Percentiles rank a stretch among this genome's conserved stretches.
Conservation (phyloP, 352 stramenopile species). For the Pythium utonaiense region DNA sequence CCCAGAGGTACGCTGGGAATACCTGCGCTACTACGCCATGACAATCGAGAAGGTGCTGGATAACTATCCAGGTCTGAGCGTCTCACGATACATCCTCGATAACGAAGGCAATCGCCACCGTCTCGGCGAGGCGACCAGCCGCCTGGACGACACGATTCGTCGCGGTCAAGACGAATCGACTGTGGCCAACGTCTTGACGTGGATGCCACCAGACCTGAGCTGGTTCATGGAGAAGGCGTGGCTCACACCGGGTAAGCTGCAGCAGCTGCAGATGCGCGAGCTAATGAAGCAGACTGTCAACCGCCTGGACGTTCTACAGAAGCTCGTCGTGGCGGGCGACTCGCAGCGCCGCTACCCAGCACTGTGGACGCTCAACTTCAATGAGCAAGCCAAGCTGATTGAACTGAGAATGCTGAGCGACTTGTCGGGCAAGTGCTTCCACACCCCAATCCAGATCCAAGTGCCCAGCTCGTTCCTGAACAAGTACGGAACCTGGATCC, state of each 20-base stretch:
- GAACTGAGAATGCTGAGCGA: slow-evolving; percentile 24
- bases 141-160: neutral
- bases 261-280: slow-evolving; percentile 14
- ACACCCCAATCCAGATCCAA: slow-evolving; percentile 20
- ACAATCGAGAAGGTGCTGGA: slow-evolving; percentile 20
- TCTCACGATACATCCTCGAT: slow-evolving; percentile 18
- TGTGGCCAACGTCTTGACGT: slow-evolving; percentile 12
- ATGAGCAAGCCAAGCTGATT: neutral
- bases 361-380: slow-evolving; percentile 28
- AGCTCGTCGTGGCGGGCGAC: slow-evolving; percentile 12
- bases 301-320: slow-evolving; percentile 13
- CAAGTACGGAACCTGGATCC: slow-evolving; percentile 16
- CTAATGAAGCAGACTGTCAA: slow-evolving; percentile 16
- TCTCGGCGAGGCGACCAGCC: neutral
- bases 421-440: slow-evolving; percentile 26
- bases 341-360: slow-evolving; percentile 12
- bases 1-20: slow-evolving; percentile 5
- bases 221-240: slow-evolving; percentile 26
- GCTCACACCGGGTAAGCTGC: slow-evolving; percentile 14
- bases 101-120: slow-evolving; percentile 5
- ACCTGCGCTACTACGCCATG: slow-evolving; percentile 18
- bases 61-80: slow-evolving; percentile 18
- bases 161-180: neutral
- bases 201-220: slow-evolving; percentile 20
- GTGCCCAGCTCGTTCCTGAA: slow-evolving; percentile 11